phyloP scores from a whole-genome alignment of 306 rosid species.

The Sindora glabra region DNA sequence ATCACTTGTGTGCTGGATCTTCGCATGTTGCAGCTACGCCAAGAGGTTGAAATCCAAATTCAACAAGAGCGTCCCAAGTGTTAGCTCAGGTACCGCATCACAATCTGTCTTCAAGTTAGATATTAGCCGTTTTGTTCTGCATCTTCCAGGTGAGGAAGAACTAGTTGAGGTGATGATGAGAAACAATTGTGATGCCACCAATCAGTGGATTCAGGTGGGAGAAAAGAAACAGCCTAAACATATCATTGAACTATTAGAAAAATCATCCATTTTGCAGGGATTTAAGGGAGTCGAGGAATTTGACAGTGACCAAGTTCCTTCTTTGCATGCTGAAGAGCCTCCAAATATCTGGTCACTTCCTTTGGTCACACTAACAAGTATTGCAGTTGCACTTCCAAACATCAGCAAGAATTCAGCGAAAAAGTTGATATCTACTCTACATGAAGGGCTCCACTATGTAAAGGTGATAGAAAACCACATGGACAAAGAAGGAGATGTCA shows the following conservation, averaged over 20 bases:
- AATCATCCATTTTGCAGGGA: constrained; percentile 37
- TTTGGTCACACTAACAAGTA: constrained; percentile 62
- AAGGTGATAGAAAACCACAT: constrained; percentile 40
- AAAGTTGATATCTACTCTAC: constrained; percentile 33
- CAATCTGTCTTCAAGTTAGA: constrained; percentile 22
- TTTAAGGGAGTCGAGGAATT: constrained; percentile 52
- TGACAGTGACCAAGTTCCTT: constrained; percentile 46
- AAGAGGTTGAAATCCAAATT: constrained; percentile 21
- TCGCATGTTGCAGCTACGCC: constrained; percentile 23
- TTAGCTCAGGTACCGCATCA: constrained; percentile 21
- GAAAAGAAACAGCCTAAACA: constrained; percentile 46
- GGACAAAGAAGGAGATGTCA: constrained; percentile 35
- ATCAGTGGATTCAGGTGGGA: constrained; percentile 57
- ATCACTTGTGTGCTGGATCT: constrained; percentile 20
- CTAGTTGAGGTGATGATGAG: constrained; percentile 55
- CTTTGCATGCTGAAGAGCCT: constrained; percentile 42
- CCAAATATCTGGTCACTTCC: constrained; percentile 78
- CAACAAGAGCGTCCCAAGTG: constrained; percentile 2
- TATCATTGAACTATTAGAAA: constrained; percentile 45
- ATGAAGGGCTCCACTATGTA: constrained; percentile 49
- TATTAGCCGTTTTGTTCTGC: constrained; percentile 58
- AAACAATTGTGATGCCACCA: constrained; percentile 53
- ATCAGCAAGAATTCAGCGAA: constrained; percentile 13
- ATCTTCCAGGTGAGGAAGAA: constrained; percentile 82
- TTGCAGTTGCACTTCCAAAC: constrained; percentile 60